Evolutionary conservation across 495 filamentous ascomycete genomes (phyloP).

Genomic region (Neurospora hispaniola): DNA sequence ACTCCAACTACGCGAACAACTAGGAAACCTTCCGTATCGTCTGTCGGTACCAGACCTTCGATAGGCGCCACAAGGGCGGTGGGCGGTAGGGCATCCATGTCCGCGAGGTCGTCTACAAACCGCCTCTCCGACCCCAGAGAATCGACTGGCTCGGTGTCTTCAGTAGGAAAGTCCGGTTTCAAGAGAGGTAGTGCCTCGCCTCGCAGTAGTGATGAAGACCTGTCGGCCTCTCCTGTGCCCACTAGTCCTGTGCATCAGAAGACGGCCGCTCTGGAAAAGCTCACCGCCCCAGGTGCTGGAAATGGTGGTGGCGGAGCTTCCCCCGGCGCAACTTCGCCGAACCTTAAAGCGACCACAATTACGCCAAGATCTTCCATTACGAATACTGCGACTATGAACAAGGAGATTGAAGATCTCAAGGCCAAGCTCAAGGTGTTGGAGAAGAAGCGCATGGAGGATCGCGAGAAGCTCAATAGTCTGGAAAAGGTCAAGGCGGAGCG

Average conservation of each 20-base stretch:
- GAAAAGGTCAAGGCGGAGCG: conserved; percentile 70
- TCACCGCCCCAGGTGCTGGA: conserved; percentile 23
- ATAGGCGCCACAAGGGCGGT: conserved; percentile 22
- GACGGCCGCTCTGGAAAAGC: conserved; percentile 35
- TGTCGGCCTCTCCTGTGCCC: conserved; percentile 32
- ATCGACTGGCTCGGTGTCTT: conserved; percentile 32
- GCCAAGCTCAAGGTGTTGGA: conserved; percentile 69
- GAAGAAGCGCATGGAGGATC: conserved; percentile 71
- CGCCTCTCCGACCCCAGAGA: conserved; percentile 27
- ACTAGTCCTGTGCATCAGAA: conserved; percentile 35
- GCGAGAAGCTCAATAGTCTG: conserved; percentile 73
- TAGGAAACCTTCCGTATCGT: conserved; percentile 26
- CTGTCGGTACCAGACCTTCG: conserved; percentile 17
- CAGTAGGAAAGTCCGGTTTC: conserved; percentile 24
- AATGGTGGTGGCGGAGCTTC: conserved; percentile 8
- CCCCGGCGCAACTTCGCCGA: conserved; percentile 16
- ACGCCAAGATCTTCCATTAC: conserved; percentile 12
- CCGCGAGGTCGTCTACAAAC: conserved; percentile 18
- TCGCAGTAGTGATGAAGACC: conserved; percentile 26
- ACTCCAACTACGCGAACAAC: conserved; percentile 20
- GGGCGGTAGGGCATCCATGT: conserved; percentile 24
- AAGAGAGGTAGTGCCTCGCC: conserved; percentile 25
- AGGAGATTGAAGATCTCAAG: conserved; percentile 71
- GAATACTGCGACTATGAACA: conserved; percentile 36
- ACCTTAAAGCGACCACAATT: conserved; percentile 15